A percentile compares a stretch with the other conserved stretches of the same genome.
phyloP scores from a whole-genome alignment of 306 rosid genomes.

The Cucumis hystrix region DNA sequence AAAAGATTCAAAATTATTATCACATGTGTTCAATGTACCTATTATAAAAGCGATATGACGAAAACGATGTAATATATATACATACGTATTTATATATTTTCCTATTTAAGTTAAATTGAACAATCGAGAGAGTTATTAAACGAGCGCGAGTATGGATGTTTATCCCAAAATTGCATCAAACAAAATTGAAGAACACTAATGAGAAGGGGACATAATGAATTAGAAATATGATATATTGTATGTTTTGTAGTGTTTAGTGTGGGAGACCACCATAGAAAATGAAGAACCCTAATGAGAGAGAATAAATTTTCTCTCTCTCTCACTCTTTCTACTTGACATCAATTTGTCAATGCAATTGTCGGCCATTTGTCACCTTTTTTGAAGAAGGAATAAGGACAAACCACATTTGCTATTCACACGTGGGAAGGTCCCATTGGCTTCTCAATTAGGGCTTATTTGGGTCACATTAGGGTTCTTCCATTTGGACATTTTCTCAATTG shows the following conservation, averaged over 20 bases:
- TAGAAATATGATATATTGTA: not conserved
- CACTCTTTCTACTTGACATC: not conserved
- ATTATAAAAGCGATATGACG: not conserved
- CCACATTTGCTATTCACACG: conserved; percentile 5
- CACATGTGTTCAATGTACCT: not conserved
- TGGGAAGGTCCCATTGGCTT: conserved; percentile 13
- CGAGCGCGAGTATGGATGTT: not conserved
- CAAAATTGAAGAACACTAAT: not conserved
- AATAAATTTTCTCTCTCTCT: not conserved
- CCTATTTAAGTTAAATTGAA: too few species aligned
- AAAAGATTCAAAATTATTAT: not conserved
- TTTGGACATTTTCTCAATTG: not conserved
- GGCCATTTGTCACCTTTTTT: conserved; percentile 23
- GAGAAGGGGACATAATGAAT: not conserved
- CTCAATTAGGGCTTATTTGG: conserved; percentile 1
- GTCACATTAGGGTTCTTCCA: conserved; percentile 2
- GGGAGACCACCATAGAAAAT: not conserved
- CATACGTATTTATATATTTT: too few species aligned
- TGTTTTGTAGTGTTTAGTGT: not conserved
- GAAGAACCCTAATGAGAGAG: not conserved
- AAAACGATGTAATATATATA: not conserved
- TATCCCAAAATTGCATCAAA: not conserved
- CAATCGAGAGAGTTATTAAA: too few species aligned
- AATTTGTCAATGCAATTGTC: conserved; percentile 18
- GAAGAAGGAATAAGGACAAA: not conserved